phyloP scores from a whole-genome alignment of 1,284 basidiomycete species.

The Phenoliferia sp. region DNA sequence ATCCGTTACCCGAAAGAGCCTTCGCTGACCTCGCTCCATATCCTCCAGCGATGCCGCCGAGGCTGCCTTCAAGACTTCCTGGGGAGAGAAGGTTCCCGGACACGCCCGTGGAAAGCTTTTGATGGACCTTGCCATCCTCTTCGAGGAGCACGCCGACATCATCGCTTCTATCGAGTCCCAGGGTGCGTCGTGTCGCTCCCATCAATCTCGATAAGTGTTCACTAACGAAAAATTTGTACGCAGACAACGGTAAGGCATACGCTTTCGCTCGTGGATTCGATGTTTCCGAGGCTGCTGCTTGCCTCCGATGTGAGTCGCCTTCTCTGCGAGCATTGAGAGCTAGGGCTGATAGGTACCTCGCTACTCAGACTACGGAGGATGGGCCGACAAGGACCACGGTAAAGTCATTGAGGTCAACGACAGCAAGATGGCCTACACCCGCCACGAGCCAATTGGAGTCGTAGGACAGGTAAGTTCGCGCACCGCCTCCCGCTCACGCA shows the following conservation, averaged over 20 bases:
- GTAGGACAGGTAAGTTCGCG: conserved; percentile 56
- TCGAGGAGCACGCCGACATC: conserved; percentile 66
- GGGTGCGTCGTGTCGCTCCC: conserved; percentile 8
- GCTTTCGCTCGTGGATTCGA: conserved; percentile 65
- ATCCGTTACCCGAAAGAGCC: too few relatives aligned
- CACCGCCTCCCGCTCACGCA: not conserved
- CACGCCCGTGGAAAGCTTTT: conserved; percentile 57
- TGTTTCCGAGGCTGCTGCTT: conserved; percentile 59
- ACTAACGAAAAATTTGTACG: conserved; percentile 3
- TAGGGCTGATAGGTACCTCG: not conserved
- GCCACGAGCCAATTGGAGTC: conserved; percentile 91
- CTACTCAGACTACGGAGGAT: conserved; percentile 53
- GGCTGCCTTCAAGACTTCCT: conserved; percentile 65
- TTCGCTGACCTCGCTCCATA: not conserved
- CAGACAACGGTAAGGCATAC: conserved; percentile 80
- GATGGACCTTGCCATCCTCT: conserved; percentile 67
- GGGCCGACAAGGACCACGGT: conserved; percentile 67
- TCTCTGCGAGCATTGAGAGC: not conserved
- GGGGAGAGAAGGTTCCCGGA: conserved; percentile 72
- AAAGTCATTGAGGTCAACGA: conserved; percentile 62
- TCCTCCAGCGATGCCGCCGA: conserved; percentile 61
- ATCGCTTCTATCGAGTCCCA: conserved; percentile 69
- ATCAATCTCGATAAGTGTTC: not conserved
- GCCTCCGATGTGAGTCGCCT: conserved; percentile 49
- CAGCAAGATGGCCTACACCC: conserved; percentile 68